These are phyloP conservation scores for Mycotypha africana DNA, from an alignment of 371 early-diverging fungal genomes.

Conservation along the genomic window DNA sequence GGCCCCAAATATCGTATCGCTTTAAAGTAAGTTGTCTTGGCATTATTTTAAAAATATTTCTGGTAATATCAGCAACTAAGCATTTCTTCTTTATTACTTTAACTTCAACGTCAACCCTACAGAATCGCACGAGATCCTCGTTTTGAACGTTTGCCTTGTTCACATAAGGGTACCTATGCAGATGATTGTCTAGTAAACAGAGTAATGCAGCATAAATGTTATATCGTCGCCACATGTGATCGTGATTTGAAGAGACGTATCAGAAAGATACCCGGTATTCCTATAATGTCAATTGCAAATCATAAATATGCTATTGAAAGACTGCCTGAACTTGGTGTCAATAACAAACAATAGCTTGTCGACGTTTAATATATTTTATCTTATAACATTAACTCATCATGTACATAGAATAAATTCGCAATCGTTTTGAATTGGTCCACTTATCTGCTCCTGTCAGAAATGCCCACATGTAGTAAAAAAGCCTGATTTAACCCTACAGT, in stretches of 20 bases:
- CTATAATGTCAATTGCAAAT: slow-evolving; percentile 97
- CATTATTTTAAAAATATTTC: too few relatives aligned
- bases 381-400: too few relatives aligned
- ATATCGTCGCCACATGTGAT: slow-evolving; percentile 99
- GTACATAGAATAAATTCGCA: too few relatives aligned
- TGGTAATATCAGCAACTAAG: too few relatives aligned
- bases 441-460: too few relatives aligned
- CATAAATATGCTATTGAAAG: slow-evolving; percentile 95
- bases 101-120: too few relatives aligned
- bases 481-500: too few relatives aligned
- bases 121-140: slow-evolving; percentile 94
- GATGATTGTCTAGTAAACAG: slow-evolving; percentile 99
- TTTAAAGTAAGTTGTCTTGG: slow-evolving; percentile 71
- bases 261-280: slow-evolving; percentile 98
- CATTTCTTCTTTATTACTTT: too few relatives aligned
- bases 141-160: slow-evolving; percentile 94
- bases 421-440: too few relatives aligned
- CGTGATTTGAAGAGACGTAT: slow-evolving; percentile 97
- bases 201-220: slow-evolving; percentile 96
- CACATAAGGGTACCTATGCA: slow-evolving; percentile 99
- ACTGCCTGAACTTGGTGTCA: slow-evolving; percentile 78
- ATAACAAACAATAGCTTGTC: slow-evolving; percentile 16
- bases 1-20: slow-evolving; percentile 98
- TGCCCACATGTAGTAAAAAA: too few relatives aligned
- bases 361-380: too few relatives aligned